Conservation (phyloP, 345 rosid species). For the Brassica juncea region DNA sequence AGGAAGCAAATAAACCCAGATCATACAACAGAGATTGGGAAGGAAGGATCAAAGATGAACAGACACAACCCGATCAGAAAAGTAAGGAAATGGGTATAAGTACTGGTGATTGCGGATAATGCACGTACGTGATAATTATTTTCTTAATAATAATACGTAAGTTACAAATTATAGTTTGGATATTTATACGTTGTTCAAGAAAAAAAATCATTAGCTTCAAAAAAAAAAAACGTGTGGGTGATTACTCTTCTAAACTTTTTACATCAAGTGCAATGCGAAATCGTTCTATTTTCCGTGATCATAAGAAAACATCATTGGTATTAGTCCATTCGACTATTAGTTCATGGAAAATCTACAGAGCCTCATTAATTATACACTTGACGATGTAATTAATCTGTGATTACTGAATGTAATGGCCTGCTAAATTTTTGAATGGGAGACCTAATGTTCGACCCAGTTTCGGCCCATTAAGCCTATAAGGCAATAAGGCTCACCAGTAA, state of each 20-base stretch:
- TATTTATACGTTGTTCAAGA: not conserved
- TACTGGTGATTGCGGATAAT: constrained; percentile 18
- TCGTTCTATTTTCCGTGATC: not conserved
- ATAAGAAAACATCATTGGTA: not conserved
- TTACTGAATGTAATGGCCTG: not conserved
- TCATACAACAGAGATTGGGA: no score
- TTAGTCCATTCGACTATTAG: not conserved
- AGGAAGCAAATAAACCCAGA: no score
- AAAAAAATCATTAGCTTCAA: constrained; percentile 6
- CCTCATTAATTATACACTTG: not conserved
- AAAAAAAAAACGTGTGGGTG: constrained; percentile 18
- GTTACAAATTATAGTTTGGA: not conserved
- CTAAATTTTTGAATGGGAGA: not conserved
- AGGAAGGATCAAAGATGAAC: no score
- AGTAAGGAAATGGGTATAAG: constrained; percentile 24
- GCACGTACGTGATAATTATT: constrained; percentile 18
- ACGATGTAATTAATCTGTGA: not conserved
- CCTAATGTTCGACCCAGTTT: not conserved
- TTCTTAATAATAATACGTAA: not conserved
- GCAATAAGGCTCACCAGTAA: not conserved
- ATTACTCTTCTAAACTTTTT: not conserved
- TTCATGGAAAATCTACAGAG: not conserved
- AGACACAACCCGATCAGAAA: not conserved
- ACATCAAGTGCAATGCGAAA: not conserved
- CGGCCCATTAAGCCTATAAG: constrained; percentile 1